Evolutionary conservation across 176 grass and related monocot genomes (phyloP).

Genomic region (Dactylis glomerata): DNA sequence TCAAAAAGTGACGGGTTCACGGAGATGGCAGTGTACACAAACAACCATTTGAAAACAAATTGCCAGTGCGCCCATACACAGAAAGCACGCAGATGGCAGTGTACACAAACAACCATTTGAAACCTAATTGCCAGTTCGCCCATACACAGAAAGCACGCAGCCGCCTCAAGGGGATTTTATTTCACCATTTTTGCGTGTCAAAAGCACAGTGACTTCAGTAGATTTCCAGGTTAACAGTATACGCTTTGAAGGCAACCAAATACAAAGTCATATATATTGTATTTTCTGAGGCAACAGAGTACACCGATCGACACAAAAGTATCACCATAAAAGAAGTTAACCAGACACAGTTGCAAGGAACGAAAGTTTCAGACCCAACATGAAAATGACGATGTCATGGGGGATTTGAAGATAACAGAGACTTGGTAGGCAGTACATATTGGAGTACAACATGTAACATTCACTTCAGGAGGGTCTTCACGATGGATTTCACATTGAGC

Average conservation of each 20-base stretch:
- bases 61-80: too few species aligned
- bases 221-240: background rate
- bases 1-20: background rate
- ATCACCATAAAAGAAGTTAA: background rate
- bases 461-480: constrained; percentile 83
- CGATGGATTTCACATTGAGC: constrained; percentile 90
- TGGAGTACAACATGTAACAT: constrained; percentile 15
- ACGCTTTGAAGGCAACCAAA: background rate
- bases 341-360: background rate
- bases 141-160: background rate
- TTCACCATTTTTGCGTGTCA: background rate
- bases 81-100: background rate
- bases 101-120: background rate
- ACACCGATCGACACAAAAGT: background rate
- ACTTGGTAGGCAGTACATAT: background rate
- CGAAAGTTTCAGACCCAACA: constrained; percentile 34
- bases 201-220: background rate
- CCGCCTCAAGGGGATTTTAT: background rate
- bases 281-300: background rate
- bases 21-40: background rate
- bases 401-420: constrained; percentile 29
- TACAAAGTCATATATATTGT: background rate
- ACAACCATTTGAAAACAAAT: background rate
- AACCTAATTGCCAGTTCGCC: background rate
- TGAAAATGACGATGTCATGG: constrained; percentile 45